phyloP scores from a whole-genome alignment of 805 yeast genomes.

The Wickerhamomyces queroliae region DNA sequence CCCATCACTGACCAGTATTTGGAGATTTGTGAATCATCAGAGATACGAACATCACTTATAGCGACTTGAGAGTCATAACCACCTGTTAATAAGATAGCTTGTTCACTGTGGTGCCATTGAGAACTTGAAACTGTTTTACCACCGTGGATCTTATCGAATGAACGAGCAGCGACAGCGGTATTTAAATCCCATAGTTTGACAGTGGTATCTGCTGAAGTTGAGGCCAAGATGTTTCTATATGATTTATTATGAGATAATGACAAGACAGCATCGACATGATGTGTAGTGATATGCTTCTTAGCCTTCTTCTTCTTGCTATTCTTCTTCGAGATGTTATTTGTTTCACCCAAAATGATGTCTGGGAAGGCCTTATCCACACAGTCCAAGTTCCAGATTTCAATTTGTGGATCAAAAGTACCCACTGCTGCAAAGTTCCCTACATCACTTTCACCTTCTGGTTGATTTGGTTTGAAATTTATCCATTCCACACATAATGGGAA shows the following conservation, averaged over 20 bases:
- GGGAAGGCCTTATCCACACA: conserved; percentile 92
- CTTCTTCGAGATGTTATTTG: conserved; percentile 39
- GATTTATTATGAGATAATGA: conserved; percentile 77
- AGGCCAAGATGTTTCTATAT: conserved; percentile 82
- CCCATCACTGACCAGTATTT: conserved; percentile 64
- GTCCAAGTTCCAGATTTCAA: conserved; percentile 95
- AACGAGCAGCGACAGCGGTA: conserved; percentile 68
- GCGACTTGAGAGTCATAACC: conserved; percentile 87
- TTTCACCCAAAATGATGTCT: conserved; percentile 85
- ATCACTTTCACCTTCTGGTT: conserved; percentile 35
- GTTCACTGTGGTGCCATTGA: conserved; percentile 75
- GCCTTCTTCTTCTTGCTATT: conserved; percentile 45
- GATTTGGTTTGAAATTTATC: conserved; percentile 71
- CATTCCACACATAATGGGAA: conserved; percentile 97
- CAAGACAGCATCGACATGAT: conserved; percentile 91
- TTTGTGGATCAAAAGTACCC: conserved; percentile 96
- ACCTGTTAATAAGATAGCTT: conserved; percentile 74
- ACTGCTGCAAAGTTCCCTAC: conserved; percentile 91
- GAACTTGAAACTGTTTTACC: conserved; percentile 79
- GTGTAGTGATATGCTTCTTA: conserved; percentile 53
- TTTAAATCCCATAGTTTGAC: conserved; percentile 93
- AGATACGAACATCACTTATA: conserved; percentile 78
- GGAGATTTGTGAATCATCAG: conserved; percentile 52
- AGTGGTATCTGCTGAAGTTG: conserved; percentile 93
- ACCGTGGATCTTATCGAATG: conserved; percentile 65